Conservation (phyloP, 2,329 filamentous ascomycete genomes). For the Aspergillus alliaceus region DNA sequence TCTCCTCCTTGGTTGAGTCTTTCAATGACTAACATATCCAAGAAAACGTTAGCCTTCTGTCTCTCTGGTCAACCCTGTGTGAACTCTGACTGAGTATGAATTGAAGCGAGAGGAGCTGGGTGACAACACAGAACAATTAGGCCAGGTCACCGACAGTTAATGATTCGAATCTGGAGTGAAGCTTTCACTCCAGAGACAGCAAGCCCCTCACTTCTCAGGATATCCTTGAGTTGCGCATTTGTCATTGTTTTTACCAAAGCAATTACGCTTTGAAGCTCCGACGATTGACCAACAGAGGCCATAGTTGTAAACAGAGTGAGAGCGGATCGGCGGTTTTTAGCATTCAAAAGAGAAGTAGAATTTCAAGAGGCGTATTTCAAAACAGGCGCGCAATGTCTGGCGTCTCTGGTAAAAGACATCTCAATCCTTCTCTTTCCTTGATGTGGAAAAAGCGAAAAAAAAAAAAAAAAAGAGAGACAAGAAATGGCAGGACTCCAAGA, state of each 20-base stretch:
- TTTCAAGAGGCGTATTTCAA: constrained; percentile 24
- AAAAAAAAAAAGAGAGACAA: not conserved
- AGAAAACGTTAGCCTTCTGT: not conserved
- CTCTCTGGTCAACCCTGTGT: not conserved
- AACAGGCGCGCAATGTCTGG: constrained; percentile 20
- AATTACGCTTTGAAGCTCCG: constrained; percentile 44
- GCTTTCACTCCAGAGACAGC: constrained; percentile 82
- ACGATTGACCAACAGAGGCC: constrained; percentile 38
- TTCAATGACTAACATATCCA: constrained; percentile 26
- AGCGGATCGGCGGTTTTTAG: not conserved
- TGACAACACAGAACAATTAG: not conserved
- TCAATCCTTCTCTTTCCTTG: constrained; percentile 18
- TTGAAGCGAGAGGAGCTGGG: not conserved
- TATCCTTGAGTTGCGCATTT: constrained; percentile 69
- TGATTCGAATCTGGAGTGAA: constrained; percentile 75
- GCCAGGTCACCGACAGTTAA: constrained; percentile 63
- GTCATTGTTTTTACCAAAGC: constrained; percentile 56
- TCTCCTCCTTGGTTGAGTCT: constrained; percentile 22
- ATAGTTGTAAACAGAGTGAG: constrained; percentile 22
- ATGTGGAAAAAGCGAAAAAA: not conserved
- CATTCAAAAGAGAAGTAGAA: constrained; percentile 5
- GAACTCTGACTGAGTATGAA: not conserved
- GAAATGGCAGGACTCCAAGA: not conserved
- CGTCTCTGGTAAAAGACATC: constrained; percentile 29
- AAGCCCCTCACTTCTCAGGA: constrained; percentile 73